Evolutionary conservation across 768 basidiomycete genomes (phyloP), one percentile per base, ranked within the genome.

Genomic region (Daedalea quercina): DNA sequence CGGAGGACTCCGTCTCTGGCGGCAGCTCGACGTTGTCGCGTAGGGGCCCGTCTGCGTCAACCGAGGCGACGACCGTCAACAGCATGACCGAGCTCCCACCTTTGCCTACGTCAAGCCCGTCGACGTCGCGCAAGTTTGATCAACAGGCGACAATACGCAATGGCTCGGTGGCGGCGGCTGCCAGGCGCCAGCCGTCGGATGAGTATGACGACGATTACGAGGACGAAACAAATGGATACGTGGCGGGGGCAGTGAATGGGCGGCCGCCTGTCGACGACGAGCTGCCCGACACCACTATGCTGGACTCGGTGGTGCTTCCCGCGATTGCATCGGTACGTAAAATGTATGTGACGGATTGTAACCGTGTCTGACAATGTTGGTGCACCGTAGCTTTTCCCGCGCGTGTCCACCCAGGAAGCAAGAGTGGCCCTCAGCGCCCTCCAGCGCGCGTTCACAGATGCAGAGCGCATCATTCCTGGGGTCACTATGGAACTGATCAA

Each of bases 391-490:
- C 74, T 99, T 28, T 91, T 94, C 68, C 90, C 90, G 54, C 82
- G 95, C 41, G 90, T 98, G 22, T 85, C 90, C 0, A 89, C 92
- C n/a, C 87, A 90, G 60, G 93, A 96, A 67, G 92, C 93, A 9
- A 80, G 90, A 53, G 78, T 90, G 25, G 88, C 90, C 19, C 77
- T 99, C 48, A 87, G 85, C 54, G 79, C 88, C 47, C 75, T 98
- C 11, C 90, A 96, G 60, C 79, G 89, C 26, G 94, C 96, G 2
- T 94, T 97, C 63, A 90, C 90, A 24, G 92, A 96, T 25, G 94
- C 94, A 12, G 96, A 99, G 71, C 78, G 89, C 54, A 86, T 92
- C 52, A 96, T 98, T 60, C 96, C 96, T 8, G 96, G 96, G 3
- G 85, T 99, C 26, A 90, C 93, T 22, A 73, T 89, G 70, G 95